Conservation (phyloP, 2,329 filamentous ascomycete species). For the Xylariaceae sp. region DNA sequence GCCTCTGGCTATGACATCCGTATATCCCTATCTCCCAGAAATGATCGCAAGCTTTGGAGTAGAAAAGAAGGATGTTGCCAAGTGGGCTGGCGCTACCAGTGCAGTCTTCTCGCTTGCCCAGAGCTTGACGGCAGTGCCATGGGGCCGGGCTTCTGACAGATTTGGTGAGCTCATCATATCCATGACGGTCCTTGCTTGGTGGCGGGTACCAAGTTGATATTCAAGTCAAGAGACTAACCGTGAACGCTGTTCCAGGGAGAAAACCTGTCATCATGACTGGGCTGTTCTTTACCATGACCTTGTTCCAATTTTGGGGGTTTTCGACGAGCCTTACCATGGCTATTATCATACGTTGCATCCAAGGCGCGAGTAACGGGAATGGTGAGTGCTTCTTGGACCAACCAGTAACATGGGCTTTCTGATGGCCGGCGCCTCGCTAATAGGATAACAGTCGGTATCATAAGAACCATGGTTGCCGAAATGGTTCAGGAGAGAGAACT, state of each 20-base stretch:
- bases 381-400: conserved; percentile 36
- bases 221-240: neutral
- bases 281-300: conserved; percentile 71
- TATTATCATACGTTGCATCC: conserved; percentile 68
- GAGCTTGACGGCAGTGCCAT: conserved; percentile 64
- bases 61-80: conserved; percentile 64
- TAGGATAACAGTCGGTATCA: conserved; percentile 65
- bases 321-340: conserved; percentile 75
- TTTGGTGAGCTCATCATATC: conserved; percentile 40
- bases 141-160: conserved; percentile 71
- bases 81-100: conserved; percentile 72
- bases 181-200: neutral
- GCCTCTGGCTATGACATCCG: conserved; percentile 65
- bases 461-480: conserved; percentile 87
- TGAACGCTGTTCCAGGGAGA: conserved; percentile 34
- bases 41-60: conserved; percentile 80
- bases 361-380: conserved; percentile 83
- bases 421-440: conserved; percentile 18
- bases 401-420: no score
- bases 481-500: conserved; percentile 82
- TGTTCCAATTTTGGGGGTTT: conserved; percentile 78
- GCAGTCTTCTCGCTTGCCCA: conserved; percentile 69
- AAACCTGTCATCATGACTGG: conserved; percentile 76
- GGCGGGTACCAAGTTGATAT: neutral
- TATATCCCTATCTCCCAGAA: conserved; percentile 67